phyloP scores from a whole-genome alignment of 1,139 yeast species.

The Taphrina flavorubra region DNA sequence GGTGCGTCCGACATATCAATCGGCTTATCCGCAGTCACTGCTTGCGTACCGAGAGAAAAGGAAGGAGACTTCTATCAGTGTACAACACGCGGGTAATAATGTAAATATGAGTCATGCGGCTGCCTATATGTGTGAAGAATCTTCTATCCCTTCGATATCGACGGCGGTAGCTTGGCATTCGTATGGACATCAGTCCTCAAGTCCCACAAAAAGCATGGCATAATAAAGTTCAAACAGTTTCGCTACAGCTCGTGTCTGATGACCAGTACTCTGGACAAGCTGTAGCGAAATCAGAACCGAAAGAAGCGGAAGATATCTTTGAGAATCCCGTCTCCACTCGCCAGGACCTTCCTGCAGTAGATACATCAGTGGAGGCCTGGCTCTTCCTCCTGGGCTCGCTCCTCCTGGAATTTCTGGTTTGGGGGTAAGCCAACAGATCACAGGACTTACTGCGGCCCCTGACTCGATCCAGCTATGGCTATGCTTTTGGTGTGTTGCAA shows the following conservation, averaged over 20 bases:
- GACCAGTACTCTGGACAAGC: not conserved
- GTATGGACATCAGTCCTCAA: not conserved
- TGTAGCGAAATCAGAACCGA: not conserved
- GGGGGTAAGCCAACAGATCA: slow-evolving; percentile 15
- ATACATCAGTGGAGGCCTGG: slow-evolving; percentile 29
- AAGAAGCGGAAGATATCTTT: not conserved
- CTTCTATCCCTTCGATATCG: too few species aligned
- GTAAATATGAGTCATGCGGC: too few species aligned
- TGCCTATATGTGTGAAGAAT: too few species aligned
- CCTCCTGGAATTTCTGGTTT: slow-evolving; percentile 36
- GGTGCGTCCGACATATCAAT: not conserved
- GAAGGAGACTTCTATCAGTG: not conserved
- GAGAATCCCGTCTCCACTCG: not conserved
- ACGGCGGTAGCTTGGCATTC: too few species aligned
- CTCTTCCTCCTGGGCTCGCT: slow-evolving; percentile 22
- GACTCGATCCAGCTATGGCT: slow-evolving; percentile 8
- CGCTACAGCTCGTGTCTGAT: not conserved
- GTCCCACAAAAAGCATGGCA: slow-evolving; percentile 2
- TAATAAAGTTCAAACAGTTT: not conserved
- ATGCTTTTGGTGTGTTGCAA: slow-evolving; percentile 34
- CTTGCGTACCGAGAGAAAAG: not conserved
- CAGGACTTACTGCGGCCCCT: not conserved
- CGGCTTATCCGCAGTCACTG: not conserved
- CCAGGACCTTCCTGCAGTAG: slow-evolving; percentile 21
- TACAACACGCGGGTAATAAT: too few species aligned